Conservation (phyloP, 2,329 filamentous ascomycete genomes). For the Fusarium penzigii region DNA sequence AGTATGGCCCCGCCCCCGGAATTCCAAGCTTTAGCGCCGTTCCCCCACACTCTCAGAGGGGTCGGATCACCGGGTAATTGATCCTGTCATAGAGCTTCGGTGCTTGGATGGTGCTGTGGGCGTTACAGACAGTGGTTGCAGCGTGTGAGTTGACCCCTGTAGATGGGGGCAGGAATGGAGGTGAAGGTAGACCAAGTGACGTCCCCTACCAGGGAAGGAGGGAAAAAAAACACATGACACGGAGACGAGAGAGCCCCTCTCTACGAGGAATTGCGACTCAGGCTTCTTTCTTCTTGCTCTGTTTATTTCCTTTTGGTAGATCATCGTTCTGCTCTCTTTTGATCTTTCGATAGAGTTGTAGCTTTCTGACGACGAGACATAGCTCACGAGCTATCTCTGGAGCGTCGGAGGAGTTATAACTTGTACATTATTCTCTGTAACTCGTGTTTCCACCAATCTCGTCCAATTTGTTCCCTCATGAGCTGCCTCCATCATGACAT, state of each 20-base stretch:
- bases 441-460: neutral
- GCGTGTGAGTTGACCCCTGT: neutral
- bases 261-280: neutral
- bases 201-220: conserved; percentile 4
- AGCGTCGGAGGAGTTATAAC: neutral
- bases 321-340: neutral
- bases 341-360: neutral
- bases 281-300: conserved; percentile 6
- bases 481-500: conserved; percentile 35
- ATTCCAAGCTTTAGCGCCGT: conserved; percentile 17
- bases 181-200: conserved; percentile 4
- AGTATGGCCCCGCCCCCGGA: conserved; percentile 22
- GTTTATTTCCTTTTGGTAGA: conserved; percentile 2
- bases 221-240: conserved; percentile 23
- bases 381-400: conserved; percentile 1
- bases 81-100: conserved; percentile 4
- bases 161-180: conserved; percentile 8
- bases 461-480: conserved; percentile 27
- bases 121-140: conserved; percentile 7
- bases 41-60: conserved; percentile 4
- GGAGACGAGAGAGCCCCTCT: conserved; percentile 20
- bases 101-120: conserved; percentile 1
- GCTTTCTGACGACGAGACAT: neutral
- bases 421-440: conserved; percentile 5
- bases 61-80: conserved; percentile 19